Evolutionary conservation across 495 filamentous ascomycete species (phyloP).

Genomic region (Aspergillus haitiensis): DNA sequence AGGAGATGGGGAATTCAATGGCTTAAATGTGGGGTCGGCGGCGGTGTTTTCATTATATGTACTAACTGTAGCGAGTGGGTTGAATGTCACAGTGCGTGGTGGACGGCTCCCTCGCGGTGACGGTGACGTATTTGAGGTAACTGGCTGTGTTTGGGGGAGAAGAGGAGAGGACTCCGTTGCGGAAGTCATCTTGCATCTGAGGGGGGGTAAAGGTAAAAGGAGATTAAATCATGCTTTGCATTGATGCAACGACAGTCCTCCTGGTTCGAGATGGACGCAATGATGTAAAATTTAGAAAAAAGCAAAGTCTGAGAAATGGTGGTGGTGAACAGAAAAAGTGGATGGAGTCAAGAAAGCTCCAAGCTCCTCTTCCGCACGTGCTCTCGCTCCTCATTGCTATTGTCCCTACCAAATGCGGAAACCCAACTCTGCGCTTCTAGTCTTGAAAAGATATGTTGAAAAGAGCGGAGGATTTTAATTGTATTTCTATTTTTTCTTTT

Average conservation of each 20-base stretch:
- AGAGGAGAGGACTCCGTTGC: conserved; percentile 50
- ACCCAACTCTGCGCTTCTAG: not conserved
- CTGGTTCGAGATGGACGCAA: not conserved
- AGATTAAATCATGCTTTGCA: conserved; percentile 12
- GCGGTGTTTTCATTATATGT: conserved; percentile 50
- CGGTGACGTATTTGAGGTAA: conserved; percentile 41
- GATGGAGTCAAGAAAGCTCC: conserved; percentile 22
- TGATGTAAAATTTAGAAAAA: not conserved
- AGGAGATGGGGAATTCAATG: conserved; percentile 42
- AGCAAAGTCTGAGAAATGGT: conserved; percentile 4
- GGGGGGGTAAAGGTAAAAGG: conserved; percentile 11
- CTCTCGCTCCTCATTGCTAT: conserved; percentile 18
- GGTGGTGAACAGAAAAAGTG: not conserved
- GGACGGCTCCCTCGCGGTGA: conserved; percentile 43
- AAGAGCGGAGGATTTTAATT: too few relatives aligned
- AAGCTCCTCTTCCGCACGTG: conserved; percentile 34
- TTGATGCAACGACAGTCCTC: not conserved
- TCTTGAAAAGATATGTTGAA: not conserved
- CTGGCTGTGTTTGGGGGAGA: conserved; percentile 43
- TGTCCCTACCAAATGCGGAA: conserved; percentile 7
- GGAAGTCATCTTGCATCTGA: conserved; percentile 37
- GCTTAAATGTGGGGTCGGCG: conserved; percentile 46
- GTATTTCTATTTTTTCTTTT: not conserved
- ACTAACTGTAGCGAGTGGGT: conserved; percentile 61
- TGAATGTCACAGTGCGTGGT: conserved; percentile 69